Base-by-base conservation (phyloP, 2,329 filamentous ascomycete genomes). In the Tetracladium maxilliforme region DNA sequence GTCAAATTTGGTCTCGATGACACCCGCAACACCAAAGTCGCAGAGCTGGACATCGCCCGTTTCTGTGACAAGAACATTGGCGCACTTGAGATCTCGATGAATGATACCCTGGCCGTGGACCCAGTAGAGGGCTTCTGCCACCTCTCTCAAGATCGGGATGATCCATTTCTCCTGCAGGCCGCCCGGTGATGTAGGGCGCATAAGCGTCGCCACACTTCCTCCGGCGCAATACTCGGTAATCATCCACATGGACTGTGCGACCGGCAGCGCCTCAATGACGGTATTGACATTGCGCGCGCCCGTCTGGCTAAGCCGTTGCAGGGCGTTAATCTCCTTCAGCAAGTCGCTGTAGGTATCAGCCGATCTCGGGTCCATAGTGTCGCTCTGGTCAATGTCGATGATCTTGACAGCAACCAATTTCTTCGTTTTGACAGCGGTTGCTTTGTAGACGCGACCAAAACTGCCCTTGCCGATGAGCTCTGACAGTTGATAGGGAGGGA, bases 201-300 rank as follows among this genome's bases (percentile, higher is more conserved):
- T 74, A 52, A 67, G 64, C 32, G 64, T 86, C 35, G 67, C 75
- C 45, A 92, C 75, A 45, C 81, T 90, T 24, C 82, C 82, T 33
- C 82, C 82, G 6, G 77, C 79, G 39, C 81, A 86, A 47, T 86
- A 84, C 51, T 90, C 80, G 30, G 78, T 86, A 28, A 90, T 70
- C 56, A 90, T 81, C 82, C 82, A 92, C 54, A 92, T 74, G 31
- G 81, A 70, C 37, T 78, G 73, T 21, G 78, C 77, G 19, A 87
- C 70, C 7, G 78, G 71, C 12, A 86, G 61, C 5, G 79, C 79
- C 36, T 86, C 80, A 38, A 86, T 73, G 25, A 87, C 76, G 38
- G 74, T 66, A 44, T 87, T 90, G 51, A 92, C 73, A 42, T 87
- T 87, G 36, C 68, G 66, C 11, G 80, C 80, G 23, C 72, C 75